Evolutionary conservation across 2,329 filamentous ascomycete genomes (phyloP), one percentile per base, ranked within the genome.

Genomic region (Pseudocercospora fuligena): DNA sequence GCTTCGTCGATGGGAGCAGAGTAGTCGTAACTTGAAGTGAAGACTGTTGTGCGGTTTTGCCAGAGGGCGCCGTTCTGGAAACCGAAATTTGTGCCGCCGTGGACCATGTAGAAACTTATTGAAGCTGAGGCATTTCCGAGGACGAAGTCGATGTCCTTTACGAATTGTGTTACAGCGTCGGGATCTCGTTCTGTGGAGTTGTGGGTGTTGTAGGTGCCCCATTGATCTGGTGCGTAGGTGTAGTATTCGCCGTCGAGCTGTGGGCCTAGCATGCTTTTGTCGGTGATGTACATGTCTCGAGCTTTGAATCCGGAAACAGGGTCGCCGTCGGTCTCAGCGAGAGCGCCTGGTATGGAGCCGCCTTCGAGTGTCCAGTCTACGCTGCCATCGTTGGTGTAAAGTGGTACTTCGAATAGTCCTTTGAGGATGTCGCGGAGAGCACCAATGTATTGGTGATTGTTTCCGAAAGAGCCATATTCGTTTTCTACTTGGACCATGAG

Each of bases 91-190:
- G 83, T 85, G 0, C 83, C 84, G 3, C 84, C 84, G 67, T 86
- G 83, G 66, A 85, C 82, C 83, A 85, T 85, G 72, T 85, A 85
- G 62, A 86, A 70, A 72, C 80, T 84, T 66, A 86, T 82, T 0
- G 82, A 83, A 56, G 71, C 69, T 5, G 66, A 69, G n/a, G 65
- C 64, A 31, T 72, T 74, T 19, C 72, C 70, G 2, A 74, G 68
- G 21, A 74, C 70, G 51, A 72, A 75, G 33, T 74, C 70, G 9
- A 74, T 65, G 60, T 74, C 73, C 23, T 72, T 68, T 3, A 72
- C 66, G 33, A 72, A 70, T 23, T 66, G 64, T 33, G 66, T 62
- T 33, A 74, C 70, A 21, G 62, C 70, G 14, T 66, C 57, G 5
- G 71, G 66, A 27, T 67, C 67, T 8, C 65, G 59, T 29, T 66